Conservation (phyloP, 768 basidiomycete species). For the Tulasnella sp. region DNA sequence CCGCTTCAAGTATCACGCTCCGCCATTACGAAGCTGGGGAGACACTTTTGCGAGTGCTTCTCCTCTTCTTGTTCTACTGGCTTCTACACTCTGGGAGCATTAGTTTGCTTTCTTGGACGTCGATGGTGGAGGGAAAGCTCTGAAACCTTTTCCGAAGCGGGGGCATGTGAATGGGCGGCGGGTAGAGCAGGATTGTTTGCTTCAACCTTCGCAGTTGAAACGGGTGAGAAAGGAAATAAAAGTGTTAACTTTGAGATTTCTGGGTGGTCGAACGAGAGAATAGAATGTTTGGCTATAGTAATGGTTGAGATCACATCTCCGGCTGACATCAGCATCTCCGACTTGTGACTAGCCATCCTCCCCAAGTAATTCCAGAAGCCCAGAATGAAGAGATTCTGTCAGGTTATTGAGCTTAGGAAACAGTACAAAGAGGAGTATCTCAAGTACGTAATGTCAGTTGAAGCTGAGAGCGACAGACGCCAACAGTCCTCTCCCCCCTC, state of each 20-base stretch:
- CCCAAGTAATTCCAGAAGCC: slow-evolving; percentile 31
- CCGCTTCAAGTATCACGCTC: not conserved
- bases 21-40: not conserved
- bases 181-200: too few species aligned
- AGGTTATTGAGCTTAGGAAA: slow-evolving; percentile 60
- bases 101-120: not conserved
- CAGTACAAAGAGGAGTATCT: slow-evolving; percentile 40
- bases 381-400: slow-evolving; percentile 52
- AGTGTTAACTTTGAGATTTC: not conserved
- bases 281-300: not conserved
- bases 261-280: not conserved
- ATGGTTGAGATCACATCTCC: slow-evolving; percentile 2
- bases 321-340: not conserved
- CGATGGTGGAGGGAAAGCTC: not conserved
- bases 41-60: not conserved
- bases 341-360: not conserved
- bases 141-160: too few species aligned
- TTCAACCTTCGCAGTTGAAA: not conserved
- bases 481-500: slow-evolving; percentile 24
- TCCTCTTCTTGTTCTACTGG: not conserved
- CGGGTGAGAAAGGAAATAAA: not conserved
- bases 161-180: too few species aligned
- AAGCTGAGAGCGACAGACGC: not conserved
- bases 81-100: not conserved
- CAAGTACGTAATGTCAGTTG: not conserved